phyloP scores from a whole-genome alignment of 768 basidiomycete genomes.

The Tubosaeta brunneosetosa region DNA sequence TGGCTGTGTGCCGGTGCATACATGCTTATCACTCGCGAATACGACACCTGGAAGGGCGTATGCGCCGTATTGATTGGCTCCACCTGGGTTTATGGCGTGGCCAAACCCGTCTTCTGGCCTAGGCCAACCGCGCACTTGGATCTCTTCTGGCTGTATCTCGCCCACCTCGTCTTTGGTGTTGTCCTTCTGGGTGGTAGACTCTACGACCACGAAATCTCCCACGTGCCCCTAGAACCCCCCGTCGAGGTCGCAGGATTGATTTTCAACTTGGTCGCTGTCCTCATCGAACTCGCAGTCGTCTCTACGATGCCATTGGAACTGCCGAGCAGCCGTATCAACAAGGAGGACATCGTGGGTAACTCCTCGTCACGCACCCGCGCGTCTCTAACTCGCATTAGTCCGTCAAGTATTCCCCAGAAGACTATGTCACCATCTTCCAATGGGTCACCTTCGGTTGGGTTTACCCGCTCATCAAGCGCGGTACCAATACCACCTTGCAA shows the following conservation, averaged over 20 bases:
- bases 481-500: slow-evolving; percentile 50
- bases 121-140: slow-evolving; percentile 58
- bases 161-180: slow-evolving; percentile 42
- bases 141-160: slow-evolving; percentile 53
- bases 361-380: not conserved
- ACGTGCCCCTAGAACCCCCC: slow-evolving; percentile 37
- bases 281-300: slow-evolving; percentile 42
- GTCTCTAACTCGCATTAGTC: slow-evolving; percentile 12
- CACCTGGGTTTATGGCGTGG: slow-evolving; percentile 64
- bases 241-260: slow-evolving; percentile 22
- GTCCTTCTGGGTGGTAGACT: slow-evolving; percentile 51
- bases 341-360: slow-evolving; percentile 57
- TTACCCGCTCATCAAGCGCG: slow-evolving; percentile 54
- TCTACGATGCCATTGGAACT: slow-evolving; percentile 62
- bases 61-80: slow-evolving; percentile 45
- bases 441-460: slow-evolving; percentile 77
- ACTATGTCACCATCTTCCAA: slow-evolving; percentile 65
- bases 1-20: slow-evolving; percentile 65
- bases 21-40: slow-evolving; percentile 37
- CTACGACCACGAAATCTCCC: slow-evolving; percentile 47
- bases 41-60: slow-evolving; percentile 31
- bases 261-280: slow-evolving; percentile 43
- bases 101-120: slow-evolving; percentile 50
- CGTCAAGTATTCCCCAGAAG: slow-evolving; percentile 49
- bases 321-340: slow-evolving; percentile 50